These are phyloP conservation scores for Penicillium concentricum DNA, from an alignment of 2,329 filamentous ascomycete genomes.

Conservation along the genomic window DNA sequence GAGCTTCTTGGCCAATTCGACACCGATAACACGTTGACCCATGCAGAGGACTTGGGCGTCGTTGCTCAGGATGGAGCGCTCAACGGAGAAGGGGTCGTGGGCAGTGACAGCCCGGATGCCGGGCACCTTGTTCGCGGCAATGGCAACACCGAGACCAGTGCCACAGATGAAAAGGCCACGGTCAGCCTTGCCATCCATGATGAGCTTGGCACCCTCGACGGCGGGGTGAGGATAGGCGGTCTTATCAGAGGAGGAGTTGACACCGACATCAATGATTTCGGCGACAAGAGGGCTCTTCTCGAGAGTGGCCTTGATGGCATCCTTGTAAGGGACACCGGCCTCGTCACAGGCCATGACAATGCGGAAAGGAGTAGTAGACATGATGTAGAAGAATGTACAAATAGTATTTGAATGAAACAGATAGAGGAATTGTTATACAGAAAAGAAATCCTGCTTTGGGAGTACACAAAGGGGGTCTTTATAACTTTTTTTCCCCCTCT, in stretches of 20 bases:
- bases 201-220: conserved; percentile 64
- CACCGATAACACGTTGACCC: conserved; percentile 77
- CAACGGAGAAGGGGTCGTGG: conserved; percentile 81
- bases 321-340: conserved; percentile 76
- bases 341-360: conserved; percentile 67
- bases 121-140: conserved; percentile 83
- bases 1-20: conserved; percentile 75
- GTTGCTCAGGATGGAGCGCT: conserved; percentile 77
- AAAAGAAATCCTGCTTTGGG: conserved; percentile 1
- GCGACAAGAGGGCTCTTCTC: conserved; percentile 65
- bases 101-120: conserved; percentile 85
- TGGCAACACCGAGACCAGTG: conserved; percentile 82
- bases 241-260: conserved; percentile 65
- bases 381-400: conserved; percentile 14
- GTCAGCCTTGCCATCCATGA: conserved; percentile 59
- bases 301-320: conserved; percentile 71
- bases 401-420: not conserved
- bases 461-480: conserved; percentile 5
- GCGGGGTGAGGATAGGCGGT: conserved; percentile 80
- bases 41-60: conserved; percentile 85
- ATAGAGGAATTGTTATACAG: not conserved
- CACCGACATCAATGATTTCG: conserved; percentile 72
- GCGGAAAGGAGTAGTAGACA: conserved; percentile 48
- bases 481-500: conserved; percentile 3
- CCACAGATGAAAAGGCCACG: conserved; percentile 78